phyloP scores from a whole-genome alignment of 139 green algal species.

The Coccomyxa sp. region DNA sequence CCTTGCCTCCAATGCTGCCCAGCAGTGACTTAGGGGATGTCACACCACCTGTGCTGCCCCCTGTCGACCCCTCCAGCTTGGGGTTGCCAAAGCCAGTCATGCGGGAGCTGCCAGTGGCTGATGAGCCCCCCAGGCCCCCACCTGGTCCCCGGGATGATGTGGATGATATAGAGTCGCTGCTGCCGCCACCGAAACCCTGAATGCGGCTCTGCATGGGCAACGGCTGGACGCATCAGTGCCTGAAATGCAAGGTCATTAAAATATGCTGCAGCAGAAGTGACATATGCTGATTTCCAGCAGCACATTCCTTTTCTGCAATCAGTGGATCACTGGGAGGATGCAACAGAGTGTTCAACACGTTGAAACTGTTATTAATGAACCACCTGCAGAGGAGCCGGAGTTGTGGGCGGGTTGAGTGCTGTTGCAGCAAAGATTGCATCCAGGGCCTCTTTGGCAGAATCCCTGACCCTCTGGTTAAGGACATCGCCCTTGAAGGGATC shows the following conservation, averaged over 20 bases:
- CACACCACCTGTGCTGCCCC: not conserved
- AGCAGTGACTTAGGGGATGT: not conserved
- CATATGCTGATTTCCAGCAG: too few relatives aligned
- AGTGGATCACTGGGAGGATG: too few relatives aligned
- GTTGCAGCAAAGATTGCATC: slow-evolving; percentile 46
- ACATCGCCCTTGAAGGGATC: slow-evolving; percentile 63
- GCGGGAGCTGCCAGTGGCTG: not conserved
- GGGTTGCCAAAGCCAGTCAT: slow-evolving; percentile 65
- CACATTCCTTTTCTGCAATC: too few relatives aligned
- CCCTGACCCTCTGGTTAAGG: slow-evolving; percentile 52
- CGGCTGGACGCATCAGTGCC: too few relatives aligned
- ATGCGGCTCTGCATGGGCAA: slow-evolving; percentile 53
- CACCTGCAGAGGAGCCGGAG: not conserved
- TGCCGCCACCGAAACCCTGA: slow-evolving; percentile 65
- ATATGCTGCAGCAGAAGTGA: too few relatives aligned
- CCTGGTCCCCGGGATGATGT: not conserved
- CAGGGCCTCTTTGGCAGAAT: slow-evolving; percentile 50
- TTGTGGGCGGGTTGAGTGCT: not conserved
- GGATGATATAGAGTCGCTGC: slow-evolving; percentile 25
- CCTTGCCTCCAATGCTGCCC: not conserved
- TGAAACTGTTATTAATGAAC: too few relatives aligned
- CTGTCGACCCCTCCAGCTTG: not conserved
- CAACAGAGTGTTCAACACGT: too few relatives aligned
- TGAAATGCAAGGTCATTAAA: not conserved
- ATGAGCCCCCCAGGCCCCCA: not conserved